Evolutionary conservation across 306 rosid species (phyloP), one percentile per base, ranked within the genome.

Genomic region (Alnus rubra): DNA sequence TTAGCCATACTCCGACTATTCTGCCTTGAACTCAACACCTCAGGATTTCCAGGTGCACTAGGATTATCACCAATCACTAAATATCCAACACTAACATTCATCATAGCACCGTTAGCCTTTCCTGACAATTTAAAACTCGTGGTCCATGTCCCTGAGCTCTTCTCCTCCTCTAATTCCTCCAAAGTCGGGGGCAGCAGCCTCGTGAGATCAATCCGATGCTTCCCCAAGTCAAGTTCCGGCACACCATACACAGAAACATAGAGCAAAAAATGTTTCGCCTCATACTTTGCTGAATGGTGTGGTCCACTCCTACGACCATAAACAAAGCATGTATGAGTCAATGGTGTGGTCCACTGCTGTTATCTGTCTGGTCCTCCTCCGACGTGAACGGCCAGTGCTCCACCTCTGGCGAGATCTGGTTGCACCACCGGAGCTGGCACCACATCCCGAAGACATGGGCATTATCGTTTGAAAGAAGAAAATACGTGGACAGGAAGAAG

Each of bases 71-170:
- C 82, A 76, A 85, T 81, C 80, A 92, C 91, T 16, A 59, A 62
- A 78, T 92, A 95, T 65, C 97, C 96, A 84, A 95, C 92, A 84
- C 97, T 95, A 69, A 92, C 95, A 84, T 91, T 91, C 92, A 95
- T 84, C 30, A 69, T 60, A 19, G 96, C 98, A 77, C 97, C 92
- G 77, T 76, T 91, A 9, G 94, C 97, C 59, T 80, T 86, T 77
- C 98, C 98, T 6, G 94, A 85, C 78, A 92, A 81, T 81, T 86
- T 85, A 84, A 82, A 92, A 84, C 91, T 92, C 1, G 98, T 92
- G 12, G 92, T 86, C 97, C 98, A 95, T 62, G 84, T 86, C 80
- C 96, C 94, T 2, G 95, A 76, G 84, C 82, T 95, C 81, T 90
- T 86, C 85, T 90, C 98, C 85, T 91, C 92, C 75, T 86, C 93